phyloP scores from a whole-genome alignment of 2,329 filamentous ascomycete species.

The Fusarium brachygibbosum region DNA sequence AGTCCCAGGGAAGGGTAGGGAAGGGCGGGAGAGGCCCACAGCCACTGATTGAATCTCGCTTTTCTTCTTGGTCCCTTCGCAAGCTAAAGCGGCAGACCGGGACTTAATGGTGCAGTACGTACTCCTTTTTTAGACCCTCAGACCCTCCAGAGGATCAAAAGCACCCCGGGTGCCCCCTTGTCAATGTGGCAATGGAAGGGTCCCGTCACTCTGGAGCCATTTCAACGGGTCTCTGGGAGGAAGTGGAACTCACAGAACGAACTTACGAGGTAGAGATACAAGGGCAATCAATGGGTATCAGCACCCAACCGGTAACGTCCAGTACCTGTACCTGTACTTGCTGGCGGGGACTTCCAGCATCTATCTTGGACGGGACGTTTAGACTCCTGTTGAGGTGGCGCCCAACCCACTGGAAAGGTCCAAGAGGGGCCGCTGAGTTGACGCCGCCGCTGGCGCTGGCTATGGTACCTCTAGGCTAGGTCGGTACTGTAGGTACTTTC shows the following conservation, averaged over 20 bases:
- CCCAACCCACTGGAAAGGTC: slow-evolving; percentile 32
- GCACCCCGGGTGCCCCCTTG: slow-evolving; percentile 35
- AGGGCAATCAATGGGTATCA: slow-evolving; percentile 1
- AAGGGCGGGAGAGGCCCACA: slow-evolving; percentile 40
- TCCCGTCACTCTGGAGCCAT: slow-evolving; percentile 37
- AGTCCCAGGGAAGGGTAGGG: slow-evolving; percentile 1
- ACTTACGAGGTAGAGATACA: slow-evolving; percentile 39
- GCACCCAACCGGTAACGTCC: slow-evolving; percentile 4
- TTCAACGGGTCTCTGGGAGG: slow-evolving; percentile 28
- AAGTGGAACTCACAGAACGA: slow-evolving; percentile 20
- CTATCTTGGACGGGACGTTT: slow-evolving; percentile 20
- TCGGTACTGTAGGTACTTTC: slow-evolving; percentile 6
- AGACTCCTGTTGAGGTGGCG: slow-evolving; percentile 38
- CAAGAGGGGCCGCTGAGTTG: slow-evolving; percentile 27
- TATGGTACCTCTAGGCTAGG: slow-evolving; percentile 9
- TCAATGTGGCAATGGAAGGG: slow-evolving; percentile 40
- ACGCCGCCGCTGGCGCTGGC: slow-evolving; percentile 19
- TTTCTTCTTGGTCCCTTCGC: slow-evolving; percentile 35
- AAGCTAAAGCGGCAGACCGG: background rate
- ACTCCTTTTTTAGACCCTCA: slow-evolving; percentile 23
- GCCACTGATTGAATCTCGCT: slow-evolving; percentile 38
- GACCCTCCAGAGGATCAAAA: slow-evolving; percentile 23
- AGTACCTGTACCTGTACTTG: slow-evolving; percentile 30
- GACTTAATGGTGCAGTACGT: slow-evolving; percentile 16
- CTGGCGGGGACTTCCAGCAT: slow-evolving; percentile 20